These are phyloP conservation scores for Septoria linicola DNA, from an alignment of 2,329 filamentous ascomycete species.

Conservation along the genomic window DNA sequence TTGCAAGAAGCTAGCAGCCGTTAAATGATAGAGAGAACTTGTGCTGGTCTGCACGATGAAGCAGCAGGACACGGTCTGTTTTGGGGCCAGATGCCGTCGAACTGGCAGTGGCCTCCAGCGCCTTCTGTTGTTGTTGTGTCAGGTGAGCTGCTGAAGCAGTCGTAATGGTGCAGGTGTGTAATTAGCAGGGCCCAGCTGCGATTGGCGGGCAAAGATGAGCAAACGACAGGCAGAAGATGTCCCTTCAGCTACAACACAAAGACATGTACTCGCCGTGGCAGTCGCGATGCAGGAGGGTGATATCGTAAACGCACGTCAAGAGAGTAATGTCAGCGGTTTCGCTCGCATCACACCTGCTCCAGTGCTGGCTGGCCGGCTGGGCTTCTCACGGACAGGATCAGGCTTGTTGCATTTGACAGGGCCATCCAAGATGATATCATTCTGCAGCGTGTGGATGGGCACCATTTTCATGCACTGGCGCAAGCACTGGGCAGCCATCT, in stretches of 20 bases:
- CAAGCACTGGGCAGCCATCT: not conserved
- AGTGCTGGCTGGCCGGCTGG: slow-evolving; percentile 3
- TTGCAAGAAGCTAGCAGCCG: slow-evolving; percentile 9
- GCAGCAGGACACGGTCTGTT: slow-evolving; percentile 1
- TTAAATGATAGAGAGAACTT: not conserved
- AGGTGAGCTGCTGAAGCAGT: slow-evolving; percentile 10
- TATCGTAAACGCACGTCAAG: not conserved
- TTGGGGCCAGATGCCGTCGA: not conserved
- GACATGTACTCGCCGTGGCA: slow-evolving; percentile 1
- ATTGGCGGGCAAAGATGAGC: too few relatives aligned
- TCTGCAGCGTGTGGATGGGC: slow-evolving; percentile 6
- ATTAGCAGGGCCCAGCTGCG: not conserved
- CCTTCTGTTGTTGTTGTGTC: slow-evolving; percentile 5
- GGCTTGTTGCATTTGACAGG: slow-evolving; percentile 1
- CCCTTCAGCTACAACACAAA: slow-evolving; percentile 1
- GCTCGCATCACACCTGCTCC: slow-evolving; percentile 3
- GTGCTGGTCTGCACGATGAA: not conserved
- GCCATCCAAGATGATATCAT: slow-evolving; percentile 2
- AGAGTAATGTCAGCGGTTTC: not conserved
- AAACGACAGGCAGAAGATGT: not conserved
- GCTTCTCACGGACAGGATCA: not conserved
- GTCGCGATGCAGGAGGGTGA: not conserved
- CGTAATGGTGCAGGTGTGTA: not conserved
- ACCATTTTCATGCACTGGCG: not conserved
- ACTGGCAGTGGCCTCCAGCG: slow-evolving; percentile 5